phyloP scores from a whole-genome alignment of 2,329 filamentous ascomycete species.

The Dactylonectria estremocensis region DNA sequence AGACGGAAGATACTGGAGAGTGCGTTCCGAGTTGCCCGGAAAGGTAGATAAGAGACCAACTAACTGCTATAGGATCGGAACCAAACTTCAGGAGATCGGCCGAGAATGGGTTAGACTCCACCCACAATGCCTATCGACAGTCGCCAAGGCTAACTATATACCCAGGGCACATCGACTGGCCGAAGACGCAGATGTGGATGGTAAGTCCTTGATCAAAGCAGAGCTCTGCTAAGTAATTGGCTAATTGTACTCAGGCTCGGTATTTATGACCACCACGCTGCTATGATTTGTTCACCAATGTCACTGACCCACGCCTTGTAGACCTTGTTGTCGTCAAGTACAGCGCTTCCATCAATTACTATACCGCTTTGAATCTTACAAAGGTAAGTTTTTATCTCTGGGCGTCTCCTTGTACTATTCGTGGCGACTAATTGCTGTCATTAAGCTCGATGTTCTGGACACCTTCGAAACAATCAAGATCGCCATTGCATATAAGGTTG shows the following conservation, averaged over 20 bases:
- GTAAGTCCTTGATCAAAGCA: neutral
- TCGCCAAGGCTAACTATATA: neutral
- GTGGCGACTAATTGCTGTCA: too few species aligned
- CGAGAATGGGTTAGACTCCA: neutral
- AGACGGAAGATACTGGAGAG: conserved; percentile 14
- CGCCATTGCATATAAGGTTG: conserved; percentile 77
- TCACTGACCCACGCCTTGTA: conserved; percentile 13
- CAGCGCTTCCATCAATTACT: conserved; percentile 74
- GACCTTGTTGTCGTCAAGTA: conserved; percentile 80
- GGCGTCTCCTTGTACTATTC: too few species aligned
- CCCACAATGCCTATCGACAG: neutral
- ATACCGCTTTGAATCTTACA: conserved; percentile 73
- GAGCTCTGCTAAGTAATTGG: neutral
- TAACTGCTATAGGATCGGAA: neutral
- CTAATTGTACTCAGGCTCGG: neutral
- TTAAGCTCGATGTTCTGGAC: conserved; percentile 71
- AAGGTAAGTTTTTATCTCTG: conserved; percentile 54
- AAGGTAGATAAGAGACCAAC: neutral
- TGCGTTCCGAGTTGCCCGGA: neutral
- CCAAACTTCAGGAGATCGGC: conserved; percentile 10
- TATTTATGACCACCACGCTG: neutral
- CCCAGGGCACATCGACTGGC: neutral
- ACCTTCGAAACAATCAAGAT: conserved; percentile 82
- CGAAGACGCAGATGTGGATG: conserved; percentile 16
- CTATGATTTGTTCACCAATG: too few species aligned